Conservation (phyloP, 2,329 filamentous ascomycete genomes). For the Dactylellina sp. region DNA sequence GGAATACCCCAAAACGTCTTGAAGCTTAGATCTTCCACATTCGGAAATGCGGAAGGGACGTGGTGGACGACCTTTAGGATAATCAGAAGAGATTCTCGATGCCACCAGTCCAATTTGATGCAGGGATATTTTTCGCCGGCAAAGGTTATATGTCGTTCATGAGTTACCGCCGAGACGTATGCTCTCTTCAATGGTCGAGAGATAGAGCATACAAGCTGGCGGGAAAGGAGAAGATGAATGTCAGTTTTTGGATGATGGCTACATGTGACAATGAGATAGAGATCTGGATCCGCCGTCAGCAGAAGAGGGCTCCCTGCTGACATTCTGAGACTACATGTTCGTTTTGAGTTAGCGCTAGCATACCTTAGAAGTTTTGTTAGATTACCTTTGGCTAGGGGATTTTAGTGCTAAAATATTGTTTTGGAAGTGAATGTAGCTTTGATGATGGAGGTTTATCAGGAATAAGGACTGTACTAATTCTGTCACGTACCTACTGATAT, state of each 20-base stretch:
- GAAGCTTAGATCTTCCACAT: not conserved
- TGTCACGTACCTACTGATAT: no score
- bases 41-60: slow-evolving; percentile 9
- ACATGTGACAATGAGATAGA: slow-evolving; percentile 25
- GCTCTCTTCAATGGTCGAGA: slow-evolving; percentile 21
- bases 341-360: not conserved
- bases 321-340: not conserved
- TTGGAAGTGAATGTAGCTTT: no score
- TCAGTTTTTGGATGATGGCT: not conserved
- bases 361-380: no score
- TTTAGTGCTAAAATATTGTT: no score
- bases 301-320: not conserved
- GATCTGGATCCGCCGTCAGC: slow-evolving; percentile 13
- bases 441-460: no score
- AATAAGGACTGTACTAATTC: no score
- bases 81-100: slow-evolving; percentile 19
- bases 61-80: slow-evolving; percentile 31
- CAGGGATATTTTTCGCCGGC: not conserved
- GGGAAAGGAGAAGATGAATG: slow-evolving; percentile 19
- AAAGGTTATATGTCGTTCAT: not conserved
- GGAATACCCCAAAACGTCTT: slow-evolving; percentile 22
- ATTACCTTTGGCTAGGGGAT: no score
- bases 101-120: slow-evolving; percentile 29
- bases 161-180: slow-evolving; percentile 6
- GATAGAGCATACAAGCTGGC: not conserved